Base-by-base conservation (phyloP, 2,329 filamentous ascomycete species). In the Pestalotiopsis sp. region DNA sequence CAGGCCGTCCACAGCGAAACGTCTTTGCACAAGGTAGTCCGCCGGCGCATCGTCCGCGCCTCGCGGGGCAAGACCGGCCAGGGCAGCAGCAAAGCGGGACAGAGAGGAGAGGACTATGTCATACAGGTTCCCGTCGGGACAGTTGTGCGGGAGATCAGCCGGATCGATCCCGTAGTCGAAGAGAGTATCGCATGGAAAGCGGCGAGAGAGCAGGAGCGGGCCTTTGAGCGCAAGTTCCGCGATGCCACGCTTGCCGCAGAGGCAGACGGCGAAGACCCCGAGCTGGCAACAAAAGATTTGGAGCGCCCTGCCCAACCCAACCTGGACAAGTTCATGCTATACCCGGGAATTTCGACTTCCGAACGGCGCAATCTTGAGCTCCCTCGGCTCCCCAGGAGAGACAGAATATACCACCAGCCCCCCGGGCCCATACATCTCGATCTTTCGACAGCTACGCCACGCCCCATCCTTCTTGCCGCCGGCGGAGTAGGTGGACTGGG, bases 41-140 rank as follows among this genome's bases (percentile, higher is more conserved):
- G 95, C 55, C 85, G 91, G 72, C 89, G 93, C 1, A 88, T 94
- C 66, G 80, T 95, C 64, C 91, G 92, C 68, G 93, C 92, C 0
- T 91, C 90, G 1, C 84, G 89, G 71, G 93, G 93, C n/a, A 91
- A 86, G 77, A 91, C 93, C 74, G 93, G 93, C 0, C 90, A 93
- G 76, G 93, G 93, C 44, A 92, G 90, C 72, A 86, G 87, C 66
- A 87, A 87, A 72, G 88, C 91, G 66, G 96, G 96, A 3, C 89
- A 91, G 73, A 87, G 94, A 71, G 96, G 96, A 63, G 91, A 95
- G 14, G 96, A 99, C 78, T 80, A 98, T 4, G 83, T 98, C 74
- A 89, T 99, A 70, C 91, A 92, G 39, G 96, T 99, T 0, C 96
- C 96, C 0, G 92, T 98, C 4, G 96, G 96, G 3, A 99, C 96